phyloP scores from a whole-genome alignment of 2,329 filamentous ascomycete genomes.

The Alternaria consortialis region DNA sequence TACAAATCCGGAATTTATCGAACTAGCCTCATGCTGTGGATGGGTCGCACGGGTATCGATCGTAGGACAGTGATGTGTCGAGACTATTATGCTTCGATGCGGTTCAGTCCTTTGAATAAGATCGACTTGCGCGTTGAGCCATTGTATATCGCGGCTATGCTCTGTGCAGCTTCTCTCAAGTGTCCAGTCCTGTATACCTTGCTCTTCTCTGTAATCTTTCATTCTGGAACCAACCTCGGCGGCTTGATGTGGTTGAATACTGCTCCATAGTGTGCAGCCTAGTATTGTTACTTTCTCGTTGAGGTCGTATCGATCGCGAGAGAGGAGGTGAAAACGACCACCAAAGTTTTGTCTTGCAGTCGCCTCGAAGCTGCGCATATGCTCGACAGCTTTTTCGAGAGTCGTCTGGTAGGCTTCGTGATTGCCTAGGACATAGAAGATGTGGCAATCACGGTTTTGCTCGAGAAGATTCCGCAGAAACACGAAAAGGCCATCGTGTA shows the following conservation, averaged over 20 bases:
- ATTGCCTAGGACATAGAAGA: background rate
- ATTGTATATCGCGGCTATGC: background rate
- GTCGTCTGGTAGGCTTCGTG: background rate
- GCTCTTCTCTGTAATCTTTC: background rate
- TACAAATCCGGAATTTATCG: background rate
- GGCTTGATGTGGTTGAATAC: background rate
- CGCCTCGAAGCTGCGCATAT: background rate
- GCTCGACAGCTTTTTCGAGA: background rate
- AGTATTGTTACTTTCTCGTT: background rate
- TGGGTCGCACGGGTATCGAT: background rate
- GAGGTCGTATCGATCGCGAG: background rate
- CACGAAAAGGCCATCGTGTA: background rate
- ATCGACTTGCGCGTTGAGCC: background rate
- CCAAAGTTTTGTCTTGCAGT: background rate
- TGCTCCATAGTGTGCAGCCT: background rate
- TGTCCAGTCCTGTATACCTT: background rate
- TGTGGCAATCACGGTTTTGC: background rate
- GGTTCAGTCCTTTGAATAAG: background rate
- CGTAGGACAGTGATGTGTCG: background rate
- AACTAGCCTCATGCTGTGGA: background rate
- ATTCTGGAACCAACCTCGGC: background rate
- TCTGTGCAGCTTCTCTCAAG: background rate
- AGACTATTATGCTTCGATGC: background rate
- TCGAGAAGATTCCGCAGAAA: background rate
- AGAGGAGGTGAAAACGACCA: background rate